Conservation (phyloP, 2,329 filamentous ascomycete species). For the Leptographium radiaticola region DNA sequence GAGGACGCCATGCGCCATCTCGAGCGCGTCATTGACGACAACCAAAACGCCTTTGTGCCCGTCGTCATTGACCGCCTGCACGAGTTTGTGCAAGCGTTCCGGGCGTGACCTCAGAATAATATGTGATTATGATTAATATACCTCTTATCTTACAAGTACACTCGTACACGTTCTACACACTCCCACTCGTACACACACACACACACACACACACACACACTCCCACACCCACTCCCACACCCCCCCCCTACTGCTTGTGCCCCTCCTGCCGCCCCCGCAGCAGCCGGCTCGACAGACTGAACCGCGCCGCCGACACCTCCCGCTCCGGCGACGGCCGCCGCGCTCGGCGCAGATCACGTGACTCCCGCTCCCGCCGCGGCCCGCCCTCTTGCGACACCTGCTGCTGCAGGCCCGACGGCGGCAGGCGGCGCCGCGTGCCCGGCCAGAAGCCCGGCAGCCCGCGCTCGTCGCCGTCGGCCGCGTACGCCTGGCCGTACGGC, state of each 20-base stretch:
- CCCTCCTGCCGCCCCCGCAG: slow-evolving; percentile 4
- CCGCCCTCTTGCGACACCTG: slow-evolving; percentile 5
- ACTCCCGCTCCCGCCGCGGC: slow-evolving; percentile 2
- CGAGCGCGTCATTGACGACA: slow-evolving; percentile 82
- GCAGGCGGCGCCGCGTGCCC: neutral
- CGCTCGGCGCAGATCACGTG: slow-evolving; percentile 1
- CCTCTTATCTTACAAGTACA: neutral
- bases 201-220: neutral
- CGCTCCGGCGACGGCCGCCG: neutral
- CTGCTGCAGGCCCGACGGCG: neutral
- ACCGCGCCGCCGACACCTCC: slow-evolving; percentile 26
- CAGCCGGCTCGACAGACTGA: slow-evolving; percentile 37
- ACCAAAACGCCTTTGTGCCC: slow-evolving; percentile 76
- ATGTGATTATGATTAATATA: neutral
- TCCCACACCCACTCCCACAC: neutral
- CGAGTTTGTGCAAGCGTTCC: slow-evolving; percentile 83
- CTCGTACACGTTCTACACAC: neutral
- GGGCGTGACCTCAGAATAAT: too few species aligned
- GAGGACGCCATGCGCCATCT: slow-evolving; percentile 85
- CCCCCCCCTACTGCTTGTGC: neutral
- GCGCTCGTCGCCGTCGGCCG: neutral
- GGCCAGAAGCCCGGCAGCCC: neutral
- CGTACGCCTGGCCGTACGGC: slow-evolving; percentile 5
- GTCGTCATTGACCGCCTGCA: slow-evolving; percentile 93
- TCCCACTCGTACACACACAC: neutral